Evolutionary conservation across 2,329 filamentous ascomycete genomes (phyloP).

Genomic region (Rasamsonia emersonii): DNA sequence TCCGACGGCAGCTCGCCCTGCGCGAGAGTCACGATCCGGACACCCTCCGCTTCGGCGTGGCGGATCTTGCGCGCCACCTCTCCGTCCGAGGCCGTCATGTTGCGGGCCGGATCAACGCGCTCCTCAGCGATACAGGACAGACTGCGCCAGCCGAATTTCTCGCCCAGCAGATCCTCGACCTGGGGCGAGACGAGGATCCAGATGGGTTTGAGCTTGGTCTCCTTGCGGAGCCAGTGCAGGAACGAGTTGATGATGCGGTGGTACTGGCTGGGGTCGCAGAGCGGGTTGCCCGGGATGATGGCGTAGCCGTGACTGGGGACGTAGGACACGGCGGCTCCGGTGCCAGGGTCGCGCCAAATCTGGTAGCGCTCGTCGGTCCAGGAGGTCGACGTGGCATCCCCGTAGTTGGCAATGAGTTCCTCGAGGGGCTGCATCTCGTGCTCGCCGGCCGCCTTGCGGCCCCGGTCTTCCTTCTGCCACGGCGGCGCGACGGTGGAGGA

Average conservation of each 20-base stretch:
- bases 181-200: conserved; percentile 82
- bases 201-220: conserved; percentile 65
- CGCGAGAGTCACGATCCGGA: conserved; percentile 67
- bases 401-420: conserved; percentile 89
- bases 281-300: conserved; percentile 78
- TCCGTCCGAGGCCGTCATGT: conserved; percentile 56
- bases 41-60: conserved; percentile 70
- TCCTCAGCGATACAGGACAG: conserved; percentile 85
- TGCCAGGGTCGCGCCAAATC: conserved; percentile 72
- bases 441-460: conserved; percentile 33
- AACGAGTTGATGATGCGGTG: conserved; percentile 64
- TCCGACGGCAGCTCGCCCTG: conserved; percentile 55
- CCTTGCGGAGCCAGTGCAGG: conserved; percentile 64
- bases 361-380: conserved; percentile 86
- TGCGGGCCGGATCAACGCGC: conserved; percentile 66
- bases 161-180: conserved; percentile 70
- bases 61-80: conserved; percentile 67
- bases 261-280: conserved; percentile 74
- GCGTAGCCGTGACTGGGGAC: conserved; percentile 68
- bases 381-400: conserved; percentile 86
- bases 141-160: conserved; percentile 76
- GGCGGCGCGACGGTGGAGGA: conserved; percentile 69
- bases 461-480: conserved; percentile 40
- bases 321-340: conserved; percentile 78
- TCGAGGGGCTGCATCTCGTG: conserved; percentile 63